Percentiles rank a stretch among this genome's conserved stretches.
Conservation (phyloP, 1,284 basidiomycete genomes). For the Sparassis latifolia region DNA sequence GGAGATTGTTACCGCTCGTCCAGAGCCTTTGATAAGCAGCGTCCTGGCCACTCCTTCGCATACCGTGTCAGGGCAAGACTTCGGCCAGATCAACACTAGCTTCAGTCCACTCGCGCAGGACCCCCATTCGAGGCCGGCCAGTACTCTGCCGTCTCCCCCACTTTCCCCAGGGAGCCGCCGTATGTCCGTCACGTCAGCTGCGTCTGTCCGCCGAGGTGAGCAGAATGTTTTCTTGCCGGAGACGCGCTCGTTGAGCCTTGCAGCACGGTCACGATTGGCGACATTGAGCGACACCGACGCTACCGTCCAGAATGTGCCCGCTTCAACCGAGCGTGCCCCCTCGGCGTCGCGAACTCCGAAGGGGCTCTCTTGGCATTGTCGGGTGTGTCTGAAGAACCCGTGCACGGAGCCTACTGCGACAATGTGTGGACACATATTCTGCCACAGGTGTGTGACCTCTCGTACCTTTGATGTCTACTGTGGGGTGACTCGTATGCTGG, state of each 20-base stretch:
- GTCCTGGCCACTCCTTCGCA: too few species aligned
- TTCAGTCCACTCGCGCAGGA: too few species aligned
- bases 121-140: too few species aligned
- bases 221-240: neutral
- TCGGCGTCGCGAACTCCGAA: neutral
- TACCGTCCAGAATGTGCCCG: neutral
- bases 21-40: too few species aligned
- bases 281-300: neutral
- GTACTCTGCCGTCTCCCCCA: too few species aligned
- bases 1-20: too few species aligned
- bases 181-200: neutral
- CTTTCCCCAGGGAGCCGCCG: neutral
- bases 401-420: slow-evolving; percentile 20
- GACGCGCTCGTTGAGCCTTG: too few species aligned
- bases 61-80: too few species aligned
- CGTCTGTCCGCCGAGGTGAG: neutral
- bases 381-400: slow-evolving; percentile 23
- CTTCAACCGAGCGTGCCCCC: neutral
- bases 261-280: neutral
- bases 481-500: neutral
- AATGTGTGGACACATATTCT: slow-evolving; percentile 27
- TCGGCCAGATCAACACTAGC: too few species aligned
- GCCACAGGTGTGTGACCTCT: neutral
- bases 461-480: neutral
- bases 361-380: slow-evolving; percentile 20